Conservation (phyloP, 1,284 basidiomycete genomes). For the Earliella scabrosa region DNA sequence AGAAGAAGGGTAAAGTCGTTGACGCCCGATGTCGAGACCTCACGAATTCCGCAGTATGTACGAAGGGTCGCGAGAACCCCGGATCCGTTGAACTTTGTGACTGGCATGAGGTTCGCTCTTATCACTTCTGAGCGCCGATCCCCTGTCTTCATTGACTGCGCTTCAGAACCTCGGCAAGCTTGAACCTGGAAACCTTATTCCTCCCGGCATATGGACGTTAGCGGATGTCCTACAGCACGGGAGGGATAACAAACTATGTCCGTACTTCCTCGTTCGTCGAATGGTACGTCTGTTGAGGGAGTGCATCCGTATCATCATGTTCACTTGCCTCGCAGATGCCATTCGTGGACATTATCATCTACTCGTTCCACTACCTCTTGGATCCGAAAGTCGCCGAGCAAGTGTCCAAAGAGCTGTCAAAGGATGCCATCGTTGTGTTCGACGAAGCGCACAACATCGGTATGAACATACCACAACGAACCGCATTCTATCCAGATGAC, state of each 20-base stretch:
- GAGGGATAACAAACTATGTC: constrained; percentile 86
- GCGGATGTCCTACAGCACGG: constrained; percentile 94
- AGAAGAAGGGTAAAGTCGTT: constrained; percentile 98
- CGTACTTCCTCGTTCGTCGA: constrained; percentile 95
- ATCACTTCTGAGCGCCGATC: not conserved
- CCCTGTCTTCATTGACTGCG: not conserved
- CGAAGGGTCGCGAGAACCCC: constrained; percentile 87
- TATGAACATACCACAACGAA: constrained; percentile 34
- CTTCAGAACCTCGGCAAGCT: constrained; percentile 74
- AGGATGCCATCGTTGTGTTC: constrained; percentile 98
- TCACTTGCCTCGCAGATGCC: constrained; percentile 68
- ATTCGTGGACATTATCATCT: constrained; percentile 96
- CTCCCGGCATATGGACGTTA: constrained; percentile 92
- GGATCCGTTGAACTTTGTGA: constrained; percentile 93
- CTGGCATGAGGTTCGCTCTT: constrained; percentile 86
- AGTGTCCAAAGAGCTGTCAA: constrained; percentile 97
- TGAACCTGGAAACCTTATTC: constrained; percentile 86
- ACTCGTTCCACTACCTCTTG: constrained; percentile 98
- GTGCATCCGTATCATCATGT: not conserved
- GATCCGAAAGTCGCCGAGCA: constrained; percentile 99
- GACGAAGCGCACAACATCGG: constrained; percentile 99
- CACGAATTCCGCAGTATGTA: constrained; percentile 85
- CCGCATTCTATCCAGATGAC: not conserved
- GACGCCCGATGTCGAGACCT: constrained; percentile 97
- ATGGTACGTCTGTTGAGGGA: constrained; percentile 67